Percentiles rank a stretch among this genome's conserved stretches.
Conservation (phyloP, 2,329 filamentous ascomycete genomes). For the Diaporthe capsici region DNA sequence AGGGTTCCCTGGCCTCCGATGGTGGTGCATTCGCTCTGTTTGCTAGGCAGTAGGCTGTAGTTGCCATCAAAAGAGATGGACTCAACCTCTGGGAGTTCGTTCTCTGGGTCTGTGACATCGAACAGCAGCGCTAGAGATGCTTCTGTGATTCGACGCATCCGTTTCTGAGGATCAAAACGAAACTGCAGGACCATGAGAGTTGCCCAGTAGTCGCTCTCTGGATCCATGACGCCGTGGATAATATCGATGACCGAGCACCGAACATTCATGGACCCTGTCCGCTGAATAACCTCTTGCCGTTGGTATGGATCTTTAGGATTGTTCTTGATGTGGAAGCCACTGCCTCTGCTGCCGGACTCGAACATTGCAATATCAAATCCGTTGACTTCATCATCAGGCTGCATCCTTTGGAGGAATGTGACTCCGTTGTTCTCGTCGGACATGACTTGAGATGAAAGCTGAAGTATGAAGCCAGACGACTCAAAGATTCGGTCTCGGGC, state of each 20-base stretch:
- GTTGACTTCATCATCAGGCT: neutral
- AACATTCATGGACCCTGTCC: constrained; percentile 47
- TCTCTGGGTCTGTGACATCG: constrained; percentile 23
- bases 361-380: neutral
- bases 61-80: constrained; percentile 21
- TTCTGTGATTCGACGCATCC: constrained; percentile 45
- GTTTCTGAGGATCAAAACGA: constrained; percentile 46
- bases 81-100: constrained; percentile 18
- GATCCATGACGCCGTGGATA: constrained; percentile 45
- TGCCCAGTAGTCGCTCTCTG: constrained; percentile 43
- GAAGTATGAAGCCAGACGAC: no score
- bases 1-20: no score
- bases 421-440: neutral
- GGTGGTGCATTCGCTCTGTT: constrained; percentile 24
- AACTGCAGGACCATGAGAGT: constrained; percentile 48
- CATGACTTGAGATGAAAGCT: no score
- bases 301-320: constrained; percentile 13
- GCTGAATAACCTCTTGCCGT: constrained; percentile 34
- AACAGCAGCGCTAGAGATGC: constrained; percentile 46
- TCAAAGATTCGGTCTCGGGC: no score
- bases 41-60: constrained; percentile 15
- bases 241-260: constrained; percentile 47
- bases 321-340: constrained; percentile 16
- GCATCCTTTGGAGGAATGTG: neutral
- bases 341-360: neutral